Evolutionary conservation across 2,329 filamentous ascomycete species (phyloP), one percentile per base, ranked within the genome.

Genomic region (Stemphylium beticola): DNA sequence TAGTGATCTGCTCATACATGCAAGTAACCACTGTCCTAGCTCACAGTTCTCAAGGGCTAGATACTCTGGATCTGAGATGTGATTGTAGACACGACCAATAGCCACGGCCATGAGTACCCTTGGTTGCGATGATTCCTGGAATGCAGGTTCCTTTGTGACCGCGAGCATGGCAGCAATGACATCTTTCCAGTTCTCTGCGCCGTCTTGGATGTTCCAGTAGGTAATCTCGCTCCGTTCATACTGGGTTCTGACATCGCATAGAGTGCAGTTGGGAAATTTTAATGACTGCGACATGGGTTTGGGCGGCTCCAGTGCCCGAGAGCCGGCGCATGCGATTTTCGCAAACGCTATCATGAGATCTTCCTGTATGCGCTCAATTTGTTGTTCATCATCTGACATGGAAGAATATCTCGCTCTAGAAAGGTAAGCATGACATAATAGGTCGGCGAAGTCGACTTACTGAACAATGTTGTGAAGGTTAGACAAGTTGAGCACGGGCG

Each of bases 21-120:
- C 85, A 4, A 97, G 78, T 68, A 92, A 93, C 85, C 91, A 93
- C 66, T 93, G 87, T 0, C 91, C 92, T 36, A 91, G 77, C 0
- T 78, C 73, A 8, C 91, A 92, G 1, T 77, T 79, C 54, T 87
- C 84, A 2, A 97, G 77, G 60, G 90, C 85, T 26, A 93, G 77
- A 48, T 90, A 79, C 3, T 81, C 79, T 0, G 78, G 59, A 47
- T 85, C 81, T 14, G 80, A 77, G 4, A 86, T 86, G 73, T 96
- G 92, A 42, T 83, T 81, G 22, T 90, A 81, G 36, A 95, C 77
- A 40, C 87, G 85, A 62, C 87, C 85, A 43, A 96, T 78, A 18
- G 72, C 65, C 5, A 74, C 47, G 29, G 72, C 71, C 68, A 74
- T 71, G 3, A 69, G 51, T 8, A 75, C 49, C 4, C 73, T 65